Percentiles rank a stretch among this genome's conserved stretches.
Conservation (phyloP, 495 filamentous ascomycete species). For the Chaetomium fimeti region DNA sequence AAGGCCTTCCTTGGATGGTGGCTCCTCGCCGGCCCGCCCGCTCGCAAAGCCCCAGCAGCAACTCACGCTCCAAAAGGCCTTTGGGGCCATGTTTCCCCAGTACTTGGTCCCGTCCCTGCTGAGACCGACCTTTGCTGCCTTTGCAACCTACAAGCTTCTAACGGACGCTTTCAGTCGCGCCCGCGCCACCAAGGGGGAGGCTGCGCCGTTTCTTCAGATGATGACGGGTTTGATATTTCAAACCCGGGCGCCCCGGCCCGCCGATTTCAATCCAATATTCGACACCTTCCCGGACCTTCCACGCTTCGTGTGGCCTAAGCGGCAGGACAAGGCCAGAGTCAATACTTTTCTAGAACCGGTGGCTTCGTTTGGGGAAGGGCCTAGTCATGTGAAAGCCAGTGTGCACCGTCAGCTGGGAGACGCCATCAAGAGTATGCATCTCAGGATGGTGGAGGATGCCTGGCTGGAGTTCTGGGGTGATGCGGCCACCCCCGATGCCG, state of each 20-base stretch:
- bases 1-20: conserved; percentile 23
- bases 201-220: conserved; percentile 29
- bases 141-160: conserved; percentile 46
- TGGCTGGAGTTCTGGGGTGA: conserved; percentile 40
- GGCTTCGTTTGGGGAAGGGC: neutral
- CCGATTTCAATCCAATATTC: conserved; percentile 16
- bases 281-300: conserved; percentile 16
- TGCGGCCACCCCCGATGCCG: conserved; percentile 25
- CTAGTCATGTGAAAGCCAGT: neutral
- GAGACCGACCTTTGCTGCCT: conserved; percentile 35
- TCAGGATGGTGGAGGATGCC: conserved; percentile 25
- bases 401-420: conserved; percentile 24
- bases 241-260: conserved; percentile 13
- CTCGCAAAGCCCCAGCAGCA: conserved; percentile 24
- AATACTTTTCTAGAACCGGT: neutral
- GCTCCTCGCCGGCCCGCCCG: neutral
- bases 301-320: conserved; percentile 15
- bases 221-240: conserved; percentile 20
- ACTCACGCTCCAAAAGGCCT: conserved; percentile 23
- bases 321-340: neutral
- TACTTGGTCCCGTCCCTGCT: conserved; percentile 30
- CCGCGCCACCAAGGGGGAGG: conserved; percentile 20
- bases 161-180: conserved; percentile 34
- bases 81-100: conserved; percentile 37
- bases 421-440: conserved; percentile 25